phyloP scores from a whole-genome alignment of 805 yeast genomes.

The Wickerhamomyces mucosus region DNA sequence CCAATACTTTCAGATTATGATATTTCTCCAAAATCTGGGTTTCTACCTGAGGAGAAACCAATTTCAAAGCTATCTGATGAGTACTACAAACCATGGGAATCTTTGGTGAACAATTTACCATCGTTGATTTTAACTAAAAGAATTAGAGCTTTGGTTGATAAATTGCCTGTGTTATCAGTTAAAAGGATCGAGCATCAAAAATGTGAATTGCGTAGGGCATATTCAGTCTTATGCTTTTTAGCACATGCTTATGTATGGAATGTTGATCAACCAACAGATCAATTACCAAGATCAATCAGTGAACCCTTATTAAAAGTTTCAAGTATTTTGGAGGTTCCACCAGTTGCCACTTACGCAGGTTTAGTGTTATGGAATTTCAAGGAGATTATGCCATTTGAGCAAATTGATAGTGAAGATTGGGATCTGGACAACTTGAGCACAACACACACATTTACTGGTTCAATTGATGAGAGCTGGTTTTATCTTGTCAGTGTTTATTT shows the following conservation, averaged over 20 bases:
- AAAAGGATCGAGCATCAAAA: constrained; percentile 28
- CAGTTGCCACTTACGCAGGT: constrained; percentile 82
- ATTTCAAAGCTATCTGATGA: constrained; percentile 45
- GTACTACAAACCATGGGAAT: constrained; percentile 76
- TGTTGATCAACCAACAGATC: constrained; percentile 47
- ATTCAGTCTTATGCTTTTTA: constrained; percentile 67
- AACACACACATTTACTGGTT: constrained; percentile 79
- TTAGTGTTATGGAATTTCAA: constrained; percentile 84
- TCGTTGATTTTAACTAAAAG: constrained; percentile 59
- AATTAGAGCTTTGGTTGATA: constrained; percentile 55
- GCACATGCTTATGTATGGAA: constrained; percentile 92
- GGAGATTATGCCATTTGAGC: constrained; percentile 37
- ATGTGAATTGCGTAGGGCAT: constrained; percentile 67
- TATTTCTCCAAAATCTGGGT: constrained; percentile 64
- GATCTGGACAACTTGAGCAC: constrained; percentile 68
- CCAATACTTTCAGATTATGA: constrained; percentile 58
- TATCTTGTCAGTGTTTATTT: constrained; percentile 81
- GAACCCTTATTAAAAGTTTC: constrained; percentile 57
- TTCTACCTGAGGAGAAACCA: constrained; percentile 66
- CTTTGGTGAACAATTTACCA: constrained; percentile 54
- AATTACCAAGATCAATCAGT: constrained; percentile 60
- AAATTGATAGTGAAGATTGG: constrained; percentile 19
- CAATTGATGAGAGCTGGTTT: constrained; percentile 90
- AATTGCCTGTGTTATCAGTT: constrained; percentile 47
- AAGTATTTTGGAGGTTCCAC: constrained; percentile 62